A percentile compares a stretch with the other conserved stretches of the same genome.
Conservation (phyloP, 768 basidiomycete genomes). For the Pleurotus citrinopileatus region DNA sequence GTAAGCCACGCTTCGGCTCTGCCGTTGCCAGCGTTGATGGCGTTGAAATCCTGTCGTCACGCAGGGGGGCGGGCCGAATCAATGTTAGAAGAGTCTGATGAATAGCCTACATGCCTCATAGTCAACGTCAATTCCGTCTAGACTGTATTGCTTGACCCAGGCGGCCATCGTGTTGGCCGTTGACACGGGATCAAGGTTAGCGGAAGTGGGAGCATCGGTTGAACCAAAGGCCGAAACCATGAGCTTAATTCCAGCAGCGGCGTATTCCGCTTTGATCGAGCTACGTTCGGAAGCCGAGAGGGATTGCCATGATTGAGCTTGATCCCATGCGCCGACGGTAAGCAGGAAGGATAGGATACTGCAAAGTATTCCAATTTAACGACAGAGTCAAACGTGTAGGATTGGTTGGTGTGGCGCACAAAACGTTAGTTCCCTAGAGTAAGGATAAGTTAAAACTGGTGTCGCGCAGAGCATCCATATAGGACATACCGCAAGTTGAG, state of each 20-base stretch:
- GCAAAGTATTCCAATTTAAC: constrained; percentile 6
- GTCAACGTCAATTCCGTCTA: constrained; percentile 62
- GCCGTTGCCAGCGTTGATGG: constrained; percentile 40
- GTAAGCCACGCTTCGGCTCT: constrained; percentile 40
- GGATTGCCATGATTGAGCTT: constrained; percentile 43
- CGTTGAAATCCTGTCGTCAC: constrained; percentile 43
- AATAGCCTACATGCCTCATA: constrained; percentile 35
- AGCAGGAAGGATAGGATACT: constrained; percentile 39
- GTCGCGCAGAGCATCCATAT: not conserved
- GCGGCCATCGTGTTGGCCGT: constrained; percentile 50
- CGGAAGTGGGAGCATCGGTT: constrained; percentile 42
- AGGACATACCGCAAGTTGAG: constrained; percentile 26
- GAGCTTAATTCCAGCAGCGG: constrained; percentile 53
- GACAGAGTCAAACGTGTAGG: not conserved
- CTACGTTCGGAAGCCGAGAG: constrained; percentile 36
- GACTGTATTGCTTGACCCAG: constrained; percentile 44
- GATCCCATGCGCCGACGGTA: constrained; percentile 37
- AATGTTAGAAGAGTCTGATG: not conserved
- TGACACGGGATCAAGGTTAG: constrained; percentile 39
- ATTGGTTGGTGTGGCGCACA: constrained; percentile 17
- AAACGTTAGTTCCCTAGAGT: constrained; percentile 25
- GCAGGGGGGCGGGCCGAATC: constrained; percentile 1
- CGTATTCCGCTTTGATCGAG: constrained; percentile 43
- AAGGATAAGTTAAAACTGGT: not conserved
- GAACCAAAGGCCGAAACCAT: constrained; percentile 57